These are phyloP conservation scores for Malassezia japonica DNA, from an alignment of 1,284 basidiomycete species.

Conservation along the genomic window DNA sequence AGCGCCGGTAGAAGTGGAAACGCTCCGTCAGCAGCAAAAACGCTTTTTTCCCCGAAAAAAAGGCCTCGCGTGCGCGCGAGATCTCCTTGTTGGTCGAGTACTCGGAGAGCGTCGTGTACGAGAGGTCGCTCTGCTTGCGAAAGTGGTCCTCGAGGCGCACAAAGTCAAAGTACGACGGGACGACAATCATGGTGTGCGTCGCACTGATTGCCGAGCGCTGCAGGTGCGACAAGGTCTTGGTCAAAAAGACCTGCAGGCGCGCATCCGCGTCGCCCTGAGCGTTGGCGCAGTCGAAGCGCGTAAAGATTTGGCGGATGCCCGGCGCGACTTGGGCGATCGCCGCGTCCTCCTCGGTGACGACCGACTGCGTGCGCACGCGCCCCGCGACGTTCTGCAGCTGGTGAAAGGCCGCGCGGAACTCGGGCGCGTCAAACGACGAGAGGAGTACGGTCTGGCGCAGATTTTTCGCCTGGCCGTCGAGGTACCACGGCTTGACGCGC, in stretches of 20 bases:
- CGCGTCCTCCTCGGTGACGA: constrained; percentile 8
- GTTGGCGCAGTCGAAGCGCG: constrained; percentile 63
- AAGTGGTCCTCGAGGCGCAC: constrained; percentile 81
- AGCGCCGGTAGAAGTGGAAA: constrained; percentile 93
- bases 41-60: constrained; percentile 76
- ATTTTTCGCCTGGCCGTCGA: constrained; percentile 69
- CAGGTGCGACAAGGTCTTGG: constrained; percentile 68
- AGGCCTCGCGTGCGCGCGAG: constrained; percentile 78
- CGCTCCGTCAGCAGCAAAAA: constrained; percentile 88
- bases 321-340: constrained; percentile 21
- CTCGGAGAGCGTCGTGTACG: constrained; percentile 70
- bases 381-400: constrained; percentile 73
- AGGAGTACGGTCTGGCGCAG: constrained; percentile 80
- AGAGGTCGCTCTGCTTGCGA: constrained; percentile 58
- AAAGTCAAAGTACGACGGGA: constrained; percentile 95
- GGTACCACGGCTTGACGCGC: constrained; percentile 91
- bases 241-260: constrained; percentile 75
- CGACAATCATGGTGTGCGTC: constrained; percentile 72
- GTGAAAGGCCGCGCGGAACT: constrained; percentile 71
- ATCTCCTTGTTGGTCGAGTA: constrained; percentile 90
- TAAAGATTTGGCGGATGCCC: constrained; percentile 56
- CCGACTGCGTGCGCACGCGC: constrained; percentile 53
- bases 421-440: constrained; percentile 81
- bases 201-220: constrained; percentile 85
- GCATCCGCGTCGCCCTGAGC: constrained; percentile 73